Base-by-base conservation (phyloP, 2,329 filamentous ascomycete genomes). In the Fusarium dlaminii region DNA sequence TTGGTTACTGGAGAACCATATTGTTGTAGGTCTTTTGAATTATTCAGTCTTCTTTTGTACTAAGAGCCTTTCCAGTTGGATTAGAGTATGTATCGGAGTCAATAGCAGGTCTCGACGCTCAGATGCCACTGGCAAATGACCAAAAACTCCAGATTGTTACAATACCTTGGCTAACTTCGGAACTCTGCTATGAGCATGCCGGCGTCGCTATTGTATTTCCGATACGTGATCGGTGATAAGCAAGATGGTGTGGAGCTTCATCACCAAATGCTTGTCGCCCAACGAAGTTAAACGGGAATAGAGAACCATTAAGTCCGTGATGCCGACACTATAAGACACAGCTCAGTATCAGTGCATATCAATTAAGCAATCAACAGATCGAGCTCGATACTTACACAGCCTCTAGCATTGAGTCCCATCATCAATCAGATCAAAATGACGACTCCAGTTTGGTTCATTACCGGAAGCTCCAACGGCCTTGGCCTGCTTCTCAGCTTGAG, bases 401-500 rank as follows among this genome's bases (percentile, higher is more conserved):
- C 17, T 12, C 14, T 8, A 34, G 8, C 18, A 29, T 46, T 22
- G 15, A 18, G 34, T n/a, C 20, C 5, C 18, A 32, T 22, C 8
- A 20, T 17, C 22, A n/a, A 58, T 13, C 20, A 37, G 17, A 63
- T 42, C 49, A 75, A 62, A 37, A 77, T 78, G 75, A 15, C 65
- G 22, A 56, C 66, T 29, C 74, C 76, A 43, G 70, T 77, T 55
- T 78, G 76, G 76, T 51, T 78, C 54, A 77, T 78, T 20, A 78
- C 76, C 14, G 74, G 76, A 54, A 69, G 65, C 39, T 78, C 76
- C n/a, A 77, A 72, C 18, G 76, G 76, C 36, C 61, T 78, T 30
- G 76, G 76, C 30, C 63, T 78, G 5, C 58, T 75, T 12, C 72
- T 78, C 13, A 73, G 59, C 30, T 43, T 78, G 24, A 49, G 58